phyloP scores from a whole-genome alignment of 495 filamentous ascomycete species.

The Schizothecium vesticola region DNA sequence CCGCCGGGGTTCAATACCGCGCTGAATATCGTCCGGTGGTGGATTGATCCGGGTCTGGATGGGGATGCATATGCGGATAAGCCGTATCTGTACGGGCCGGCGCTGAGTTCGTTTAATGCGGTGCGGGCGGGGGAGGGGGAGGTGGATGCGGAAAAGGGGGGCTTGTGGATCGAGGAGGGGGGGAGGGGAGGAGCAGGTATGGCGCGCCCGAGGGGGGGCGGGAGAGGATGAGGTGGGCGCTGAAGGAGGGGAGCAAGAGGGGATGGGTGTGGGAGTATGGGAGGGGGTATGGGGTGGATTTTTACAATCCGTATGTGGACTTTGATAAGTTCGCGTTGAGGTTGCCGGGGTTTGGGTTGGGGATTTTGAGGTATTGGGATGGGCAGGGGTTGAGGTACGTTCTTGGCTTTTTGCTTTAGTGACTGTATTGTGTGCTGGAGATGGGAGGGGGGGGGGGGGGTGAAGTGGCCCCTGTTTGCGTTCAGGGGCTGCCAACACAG shows the following conservation, averaged over 20 bases:
- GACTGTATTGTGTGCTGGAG: too few relatives aligned
- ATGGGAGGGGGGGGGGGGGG: too few relatives aligned
- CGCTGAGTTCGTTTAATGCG: conserved; percentile 65
- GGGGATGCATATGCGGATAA: conserved; percentile 81
- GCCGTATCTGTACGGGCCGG: conserved; percentile 78
- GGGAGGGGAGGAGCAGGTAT: conserved; percentile 52
- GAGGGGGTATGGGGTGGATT: conserved; percentile 66
- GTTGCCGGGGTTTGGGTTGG: conserved; percentile 71
- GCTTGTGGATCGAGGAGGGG: conserved; percentile 62
- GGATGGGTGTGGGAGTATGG: conserved; percentile 46
- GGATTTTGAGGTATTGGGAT: conserved; percentile 76
- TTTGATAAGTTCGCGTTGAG: conserved; percentile 74
- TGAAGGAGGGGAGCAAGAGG: conserved; percentile 46
- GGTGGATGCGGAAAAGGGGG: conserved; percentile 35
- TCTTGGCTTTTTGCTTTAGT: conserved; percentile 1
- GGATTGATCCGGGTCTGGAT: conserved; percentile 80
- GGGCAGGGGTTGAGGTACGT: conserved; percentile 54
- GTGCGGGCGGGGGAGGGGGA: conserved; percentile 58
- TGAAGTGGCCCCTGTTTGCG: too few relatives aligned
- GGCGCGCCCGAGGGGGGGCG: conserved; percentile 50
- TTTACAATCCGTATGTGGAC: conserved; percentile 88
- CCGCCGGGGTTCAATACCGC: conserved; percentile 79
- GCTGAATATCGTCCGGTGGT: conserved; percentile 76
- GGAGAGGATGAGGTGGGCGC: conserved; percentile 60
- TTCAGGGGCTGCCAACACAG: background rate